Evolutionary conservation across 352 stramenopile species (phyloP), one percentile per base, ranked within the genome.

Genomic region (Globisporangium carolinianum): DNA sequence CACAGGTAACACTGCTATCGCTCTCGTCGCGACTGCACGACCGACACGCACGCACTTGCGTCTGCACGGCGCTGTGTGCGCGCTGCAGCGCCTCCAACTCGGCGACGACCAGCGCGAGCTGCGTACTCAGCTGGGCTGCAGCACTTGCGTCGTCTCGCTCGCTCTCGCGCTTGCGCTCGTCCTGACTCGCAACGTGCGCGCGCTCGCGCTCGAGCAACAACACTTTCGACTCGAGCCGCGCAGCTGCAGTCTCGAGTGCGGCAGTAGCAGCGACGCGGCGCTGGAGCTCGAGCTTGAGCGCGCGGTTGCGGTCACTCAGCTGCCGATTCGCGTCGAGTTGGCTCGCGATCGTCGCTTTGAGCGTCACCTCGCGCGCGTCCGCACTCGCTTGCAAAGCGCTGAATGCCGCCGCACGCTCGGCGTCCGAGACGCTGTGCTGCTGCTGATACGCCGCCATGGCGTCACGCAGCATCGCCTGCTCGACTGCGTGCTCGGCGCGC

Each of bases 171-270:
- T 74, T 76, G 14, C 57, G 56, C 47, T 75, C 62, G 24, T 79
- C 69, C 53, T 80, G 60, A 3, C 42, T 61, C 10, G 61, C 66
- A 42, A 69, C 66, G 32, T 84, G 73, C 47, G 55, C 60, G 0
- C 71, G 73, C 50, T 86, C 75, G 45, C 73, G 77, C 51, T 86
- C 75, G 6, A 85, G 62, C n/a, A 79, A 38, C 8, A 69, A 8
- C 11, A 82, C 56, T 49, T 68, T 76, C 3, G 76, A 86, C 48
- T 86, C 75, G 1, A 87, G 60, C 3, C 65, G 64, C 5, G 66
- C 74, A 0, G 54, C 53, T n/a, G 60, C 51, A 47, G 57, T 61
- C 50, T 86, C 69, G 15, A 86, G 66, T 32, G 60, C 56, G 37
- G 51, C 37, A 1, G 69, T 62, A 1, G 14, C 45, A 0, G 66